Evolutionary conservation across 345 rosid species (phyloP).

Genomic region (Hibiscus syriacus): DNA sequence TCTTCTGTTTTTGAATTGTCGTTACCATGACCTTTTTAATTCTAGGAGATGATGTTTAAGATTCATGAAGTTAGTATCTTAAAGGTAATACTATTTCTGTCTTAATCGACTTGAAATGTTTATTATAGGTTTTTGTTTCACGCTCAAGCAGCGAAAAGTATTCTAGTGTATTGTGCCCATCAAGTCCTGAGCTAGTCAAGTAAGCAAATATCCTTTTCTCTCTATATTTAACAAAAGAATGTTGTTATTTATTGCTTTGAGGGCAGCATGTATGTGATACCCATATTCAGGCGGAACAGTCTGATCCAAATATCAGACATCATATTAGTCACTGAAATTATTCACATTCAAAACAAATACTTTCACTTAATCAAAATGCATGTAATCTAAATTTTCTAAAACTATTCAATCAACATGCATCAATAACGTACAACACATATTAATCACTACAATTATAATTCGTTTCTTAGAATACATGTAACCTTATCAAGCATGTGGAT

Average conservation of each 20-base stretch:
- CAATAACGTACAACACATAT: no score
- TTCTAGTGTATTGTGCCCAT: conserved; percentile 74
- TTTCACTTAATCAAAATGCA: no score
- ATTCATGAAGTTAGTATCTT: background rate
- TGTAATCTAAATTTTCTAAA: no score
- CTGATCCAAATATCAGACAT: no score
- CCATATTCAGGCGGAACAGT: no score
- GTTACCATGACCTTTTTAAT: background rate
- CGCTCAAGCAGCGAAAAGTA: conserved; percentile 60
- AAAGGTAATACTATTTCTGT: background rate
- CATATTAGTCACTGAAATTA: no score
- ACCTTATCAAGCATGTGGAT: no score
- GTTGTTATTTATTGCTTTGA: background rate
- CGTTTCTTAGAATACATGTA: no score
- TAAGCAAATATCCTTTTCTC: conserved; percentile 25
- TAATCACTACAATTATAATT: no score
- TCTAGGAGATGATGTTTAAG: background rate
- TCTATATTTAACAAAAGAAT: background rate
- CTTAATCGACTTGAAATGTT: conserved; percentile 10
- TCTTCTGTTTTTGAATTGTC: background rate
- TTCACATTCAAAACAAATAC: no score
- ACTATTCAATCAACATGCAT: no score
- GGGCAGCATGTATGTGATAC: no score
- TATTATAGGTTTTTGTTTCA: conserved; percentile 65
- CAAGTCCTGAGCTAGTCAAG: conserved; percentile 41